Base-by-base conservation (phyloP, 768 basidiomycete genomes). In the Leccinum arenicola region DNA sequence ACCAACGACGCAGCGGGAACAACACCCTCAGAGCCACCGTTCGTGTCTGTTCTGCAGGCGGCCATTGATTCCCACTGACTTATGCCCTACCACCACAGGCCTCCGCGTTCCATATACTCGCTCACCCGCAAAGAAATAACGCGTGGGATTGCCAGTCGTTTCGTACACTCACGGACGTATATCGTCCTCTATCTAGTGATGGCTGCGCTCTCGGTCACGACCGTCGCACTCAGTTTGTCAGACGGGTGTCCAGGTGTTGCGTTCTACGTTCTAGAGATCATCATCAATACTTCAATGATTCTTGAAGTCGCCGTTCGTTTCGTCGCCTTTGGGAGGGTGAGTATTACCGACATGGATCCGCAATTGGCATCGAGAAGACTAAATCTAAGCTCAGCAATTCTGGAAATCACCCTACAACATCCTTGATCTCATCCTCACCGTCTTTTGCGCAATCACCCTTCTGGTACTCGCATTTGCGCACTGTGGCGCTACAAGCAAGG, bases 231-330 rank as follows among this genome's bases (percentile, higher is more conserved):
- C 51, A 93, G 91, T 71, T 73, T 95, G 57, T 81, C 84, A 48
- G 87, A 90, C 64, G 93, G 88, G 27, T 97, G 95, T 67, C 94
- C 94, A 6, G 90, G 88, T 5, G 66, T 88, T n/a, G 77, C 91
- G 4, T 97, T 97, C 75, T 97, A 93, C 74, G 75, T 95, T 29
- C 80, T 97, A 65, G 94, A 97, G 74, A 73, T 96, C 49, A 85
- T 96, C 70, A 84, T 96, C 73, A 95, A 96, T 69, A 80, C 82
- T 0, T 81, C 91, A 10, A 96, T 98, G 95, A 98, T 98, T 60
- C 72, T 89, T 25, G 97, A 99, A 78, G 97, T 99, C 17, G 82
- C 80, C 1, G 90, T 96, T 59, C 86, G 97, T 43, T 89, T 98
- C 70, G 79, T 98, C 58, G 97, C 97, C 2, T 91, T 97, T 68